Conservation (phyloP, 495 filamentous ascomycete genomes). For the Parathielavia hyrcaniae region DNA sequence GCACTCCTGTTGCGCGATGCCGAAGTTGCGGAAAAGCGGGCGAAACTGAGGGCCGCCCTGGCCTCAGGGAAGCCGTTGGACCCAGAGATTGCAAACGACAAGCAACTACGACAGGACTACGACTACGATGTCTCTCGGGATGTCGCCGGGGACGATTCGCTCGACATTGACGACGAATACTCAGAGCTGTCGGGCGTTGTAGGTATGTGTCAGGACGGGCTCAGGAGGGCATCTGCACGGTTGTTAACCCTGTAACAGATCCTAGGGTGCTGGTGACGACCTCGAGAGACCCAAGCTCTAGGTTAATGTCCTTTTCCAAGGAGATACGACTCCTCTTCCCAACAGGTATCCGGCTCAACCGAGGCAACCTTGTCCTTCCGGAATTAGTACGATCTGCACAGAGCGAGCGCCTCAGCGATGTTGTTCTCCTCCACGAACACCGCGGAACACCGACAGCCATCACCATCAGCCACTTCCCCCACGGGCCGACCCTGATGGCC, state of each 20-base stretch:
- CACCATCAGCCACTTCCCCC: constrained; percentile 90
- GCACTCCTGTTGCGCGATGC: constrained; percentile 71
- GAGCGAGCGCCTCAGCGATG: constrained; percentile 69
- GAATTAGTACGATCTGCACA: constrained; percentile 78
- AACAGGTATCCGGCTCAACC: constrained; percentile 82
- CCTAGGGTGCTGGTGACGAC: constrained; percentile 73
- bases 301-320: constrained; percentile 86
- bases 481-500: constrained; percentile 87
- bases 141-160: constrained; percentile 51
- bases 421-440: constrained; percentile 89
- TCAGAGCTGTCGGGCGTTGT: constrained; percentile 32
- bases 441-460: constrained; percentile 87
- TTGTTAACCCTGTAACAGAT: constrained; percentile 14
- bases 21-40: constrained; percentile 83
- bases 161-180: constrained; percentile 86
- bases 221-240: background rate
- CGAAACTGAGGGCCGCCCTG: constrained; percentile 76
- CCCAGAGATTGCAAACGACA: constrained; percentile 83
- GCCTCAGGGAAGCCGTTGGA: constrained; percentile 77
- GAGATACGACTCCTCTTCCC: constrained; percentile 89
- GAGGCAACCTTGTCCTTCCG: constrained; percentile 81
- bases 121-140: constrained; percentile 85
- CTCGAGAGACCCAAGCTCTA: constrained; percentile 75
- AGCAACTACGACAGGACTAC: constrained; percentile 75
- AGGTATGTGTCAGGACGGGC: constrained; percentile 5